Evolutionary conservation across 1,284 basidiomycete species (phyloP).

Genomic region (Rhizopogon parksii): DNA sequence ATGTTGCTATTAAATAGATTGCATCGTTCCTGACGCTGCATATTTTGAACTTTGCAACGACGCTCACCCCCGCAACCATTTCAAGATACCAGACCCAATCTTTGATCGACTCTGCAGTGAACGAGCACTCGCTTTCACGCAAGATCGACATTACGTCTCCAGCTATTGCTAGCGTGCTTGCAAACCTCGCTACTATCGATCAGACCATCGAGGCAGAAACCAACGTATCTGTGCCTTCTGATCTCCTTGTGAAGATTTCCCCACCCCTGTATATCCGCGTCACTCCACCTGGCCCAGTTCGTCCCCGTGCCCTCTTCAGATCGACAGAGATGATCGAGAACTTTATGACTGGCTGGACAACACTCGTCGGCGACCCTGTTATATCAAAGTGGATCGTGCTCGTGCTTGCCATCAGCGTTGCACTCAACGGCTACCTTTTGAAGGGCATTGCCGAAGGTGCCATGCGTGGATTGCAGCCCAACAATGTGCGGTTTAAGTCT

Average conservation of each 20-base stretch:
- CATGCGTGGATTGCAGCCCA: slow-evolving; percentile 34
- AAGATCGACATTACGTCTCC: slow-evolving; percentile 62
- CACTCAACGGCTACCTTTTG: slow-evolving; percentile 90
- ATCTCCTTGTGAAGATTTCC: slow-evolving; percentile 67
- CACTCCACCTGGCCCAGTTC: slow-evolving; percentile 28
- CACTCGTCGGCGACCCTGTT: slow-evolving; percentile 92
- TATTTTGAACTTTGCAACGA: slow-evolving; percentile 89
- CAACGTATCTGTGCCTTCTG: slow-evolving; percentile 26
- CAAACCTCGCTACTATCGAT: slow-evolving; percentile 44
- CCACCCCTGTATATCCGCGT: slow-evolving; percentile 60
- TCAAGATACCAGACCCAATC: slow-evolving; percentile 19
- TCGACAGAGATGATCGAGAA: slow-evolving; percentile 55
- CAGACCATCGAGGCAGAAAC: slow-evolving; percentile 9
- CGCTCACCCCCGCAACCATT: slow-evolving; percentile 61
- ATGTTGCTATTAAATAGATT: slow-evolving; percentile 40
- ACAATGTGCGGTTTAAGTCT: slow-evolving; percentile 41
- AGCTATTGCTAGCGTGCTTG: slow-evolving; percentile 54
- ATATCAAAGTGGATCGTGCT: slow-evolving; percentile 95
- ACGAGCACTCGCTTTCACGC: slow-evolving; percentile 30
- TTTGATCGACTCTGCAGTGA: slow-evolving; percentile 13
- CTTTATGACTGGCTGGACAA: slow-evolving; percentile 92
- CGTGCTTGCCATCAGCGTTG: slow-evolving; percentile 79
- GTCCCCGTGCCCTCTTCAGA: slow-evolving; percentile 19
- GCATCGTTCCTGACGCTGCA: slow-evolving; percentile 85
- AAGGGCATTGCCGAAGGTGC: slow-evolving; percentile 62